Evolutionary conservation across 2,329 filamentous ascomycete genomes (phyloP).

Genomic region (Tolypocladium tropicale): DNA sequence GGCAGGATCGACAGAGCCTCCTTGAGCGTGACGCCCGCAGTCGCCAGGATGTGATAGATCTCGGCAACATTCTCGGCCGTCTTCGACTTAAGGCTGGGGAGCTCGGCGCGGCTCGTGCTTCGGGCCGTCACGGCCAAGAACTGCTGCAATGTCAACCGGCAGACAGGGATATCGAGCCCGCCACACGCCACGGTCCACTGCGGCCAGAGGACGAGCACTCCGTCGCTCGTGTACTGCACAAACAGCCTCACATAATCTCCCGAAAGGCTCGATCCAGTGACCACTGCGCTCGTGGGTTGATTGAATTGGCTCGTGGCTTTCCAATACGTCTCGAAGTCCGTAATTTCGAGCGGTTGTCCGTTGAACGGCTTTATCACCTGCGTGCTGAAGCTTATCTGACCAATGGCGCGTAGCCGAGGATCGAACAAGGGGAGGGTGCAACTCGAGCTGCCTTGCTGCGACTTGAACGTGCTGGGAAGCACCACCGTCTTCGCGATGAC

Average conservation of each 20-base stretch:
- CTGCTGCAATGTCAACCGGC: slow-evolving; percentile 64
- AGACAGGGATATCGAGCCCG: slow-evolving; percentile 72
- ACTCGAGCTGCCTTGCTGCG: slow-evolving; percentile 60
- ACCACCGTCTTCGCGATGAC: slow-evolving; percentile 94
- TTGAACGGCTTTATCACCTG: slow-evolving; percentile 96
- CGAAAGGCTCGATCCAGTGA: slow-evolving; percentile 89
- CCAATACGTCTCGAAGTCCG: slow-evolving; percentile 98
- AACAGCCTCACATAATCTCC: slow-evolving; percentile 92
- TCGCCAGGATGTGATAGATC: slow-evolving; percentile 62
- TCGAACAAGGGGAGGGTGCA: slow-evolving; percentile 90
- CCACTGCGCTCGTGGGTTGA: slow-evolving; percentile 67
- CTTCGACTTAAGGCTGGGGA: slow-evolving; percentile 32
- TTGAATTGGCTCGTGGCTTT: slow-evolving; percentile 93
- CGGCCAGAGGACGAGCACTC: slow-evolving; percentile 78
- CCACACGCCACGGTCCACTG: slow-evolving; percentile 69
- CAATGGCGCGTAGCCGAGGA: slow-evolving; percentile 80
- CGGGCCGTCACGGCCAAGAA: slow-evolving; percentile 46
- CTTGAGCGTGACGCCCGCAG: slow-evolving; percentile 67
- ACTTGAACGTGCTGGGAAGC: slow-evolving; percentile 75
- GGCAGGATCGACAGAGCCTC: slow-evolving; percentile 70
- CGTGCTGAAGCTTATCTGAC: slow-evolving; percentile 86
- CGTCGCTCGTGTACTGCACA: slow-evolving; percentile 84
- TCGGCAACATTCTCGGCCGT: slow-evolving; percentile 47
- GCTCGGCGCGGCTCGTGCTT: slow-evolving; percentile 30
- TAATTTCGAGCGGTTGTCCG: slow-evolving; percentile 87